Evolutionary conservation across 441 rosid species (phyloP), one percentile per base, ranked within the genome.

Genomic region (Bocquillonia castaneifolia): DNA sequence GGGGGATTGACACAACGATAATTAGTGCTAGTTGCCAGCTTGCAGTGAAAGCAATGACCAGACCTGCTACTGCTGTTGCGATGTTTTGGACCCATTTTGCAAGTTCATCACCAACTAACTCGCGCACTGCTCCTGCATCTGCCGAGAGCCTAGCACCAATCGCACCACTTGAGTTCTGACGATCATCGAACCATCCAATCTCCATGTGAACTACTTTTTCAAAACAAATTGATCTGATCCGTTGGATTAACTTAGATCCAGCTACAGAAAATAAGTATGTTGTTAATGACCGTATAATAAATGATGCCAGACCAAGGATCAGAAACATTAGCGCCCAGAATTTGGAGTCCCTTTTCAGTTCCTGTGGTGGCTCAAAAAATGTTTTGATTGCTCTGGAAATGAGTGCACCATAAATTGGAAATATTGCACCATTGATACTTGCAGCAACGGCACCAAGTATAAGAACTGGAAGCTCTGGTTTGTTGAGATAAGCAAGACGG

Each of bases 141-240:
- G 89, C 84, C 2, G 93, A 92, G 6, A 90, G 90, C 72, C 95
- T 83, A 53, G 95, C 84, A 47, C 98, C 93, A 60, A 92, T 80
- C 18, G 82, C 81, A 20, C 96, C 93, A 66, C 91, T 92, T 1
- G 96, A 90, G 77, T 92, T 79, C 59, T 85, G 81, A 58, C 85
- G 77, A 53, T 83, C 85, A 64, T 92, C 93, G 34, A 90, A 88
- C 98, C 96, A 92, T 42, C 88, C 81, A 64, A 90, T 75, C 66
- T 92, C 96, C 96, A 85, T 90, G 51, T 50, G 79, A 63, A 92
- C 88, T 39, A 88, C 88, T 77, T 85, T 92, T 86, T 92, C 85
- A 51, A 92, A 90, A 76, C 97, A 87, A 75, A 82, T 80, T 1
- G 80, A 63, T 66, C 92, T 74, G 36, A 88, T 76, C 59, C 97